phyloP scores from a whole-genome alignment of 257 asterid genomes.

The Przewalskia tangutica region DNA sequence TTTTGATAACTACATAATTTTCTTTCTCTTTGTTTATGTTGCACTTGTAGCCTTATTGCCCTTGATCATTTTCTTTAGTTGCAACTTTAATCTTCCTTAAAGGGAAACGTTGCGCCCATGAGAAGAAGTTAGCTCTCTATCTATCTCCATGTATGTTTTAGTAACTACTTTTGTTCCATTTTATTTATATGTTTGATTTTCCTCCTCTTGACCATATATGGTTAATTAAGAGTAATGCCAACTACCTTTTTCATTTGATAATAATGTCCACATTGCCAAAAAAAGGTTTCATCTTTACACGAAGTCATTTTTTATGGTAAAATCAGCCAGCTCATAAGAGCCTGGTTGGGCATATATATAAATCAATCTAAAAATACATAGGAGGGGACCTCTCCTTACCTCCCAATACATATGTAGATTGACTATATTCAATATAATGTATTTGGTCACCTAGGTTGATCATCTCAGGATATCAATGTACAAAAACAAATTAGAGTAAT shows the following conservation, averaged over 20 bases:
- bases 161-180: too few relatives aligned
- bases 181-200: not conserved
- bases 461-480: too few relatives aligned
- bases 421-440: too few relatives aligned
- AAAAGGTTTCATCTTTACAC: not conserved
- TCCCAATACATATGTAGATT: too few relatives aligned
- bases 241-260: not conserved
- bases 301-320: not conserved
- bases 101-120: not conserved
- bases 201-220: not conserved
- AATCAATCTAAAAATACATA: too few relatives aligned
- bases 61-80: not conserved
- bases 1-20: not conserved
- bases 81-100: not conserved
- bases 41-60: not conserved
- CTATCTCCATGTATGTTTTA: not conserved
- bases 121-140: not conserved
- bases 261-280: not conserved
- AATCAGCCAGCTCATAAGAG: too few relatives aligned
- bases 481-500: too few relatives aligned
- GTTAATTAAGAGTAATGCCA: not conserved
- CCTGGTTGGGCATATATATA: too few relatives aligned
- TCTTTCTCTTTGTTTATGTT: not conserved
- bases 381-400: too few relatives aligned
- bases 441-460: too few relatives aligned